phyloP scores from a whole-genome alignment of 352 stramenopile species.

The Elongisporangium undulatum region DNA sequence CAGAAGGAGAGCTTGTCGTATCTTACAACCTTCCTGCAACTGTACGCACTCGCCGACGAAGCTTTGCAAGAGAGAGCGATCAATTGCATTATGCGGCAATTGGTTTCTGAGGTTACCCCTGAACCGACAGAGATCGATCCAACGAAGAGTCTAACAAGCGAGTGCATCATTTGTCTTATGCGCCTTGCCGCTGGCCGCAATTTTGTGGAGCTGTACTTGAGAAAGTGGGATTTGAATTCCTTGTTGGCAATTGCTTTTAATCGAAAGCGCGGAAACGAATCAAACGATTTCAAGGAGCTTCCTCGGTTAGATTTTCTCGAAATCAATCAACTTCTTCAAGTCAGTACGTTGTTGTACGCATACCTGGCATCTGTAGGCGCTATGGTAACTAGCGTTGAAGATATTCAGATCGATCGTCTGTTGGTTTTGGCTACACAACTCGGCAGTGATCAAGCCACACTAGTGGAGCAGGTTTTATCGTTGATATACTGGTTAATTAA shows the following conservation, averaged over 20 bases:
- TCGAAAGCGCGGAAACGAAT: constrained; percentile 23
- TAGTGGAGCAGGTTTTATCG: constrained; percentile 23
- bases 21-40: constrained; percentile 59
- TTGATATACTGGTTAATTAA: constrained; percentile 27
- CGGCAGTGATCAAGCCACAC: constrained; percentile 4
- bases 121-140: background rate
- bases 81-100: constrained; percentile 44
- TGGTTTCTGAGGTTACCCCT: constrained; percentile 16
- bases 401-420: background rate
- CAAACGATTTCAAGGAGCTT: constrained; percentile 40
- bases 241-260: constrained; percentile 36
- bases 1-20: constrained; percentile 41
- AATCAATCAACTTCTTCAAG: constrained; percentile 31
- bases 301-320: constrained; percentile 17
- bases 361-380: background rate
- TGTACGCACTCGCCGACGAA: constrained; percentile 54
- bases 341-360: constrained; percentile 8
- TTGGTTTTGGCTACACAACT: background rate
- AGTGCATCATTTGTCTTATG: constrained; percentile 28
- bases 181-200: constrained; percentile 31
- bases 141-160: constrained; percentile 3
- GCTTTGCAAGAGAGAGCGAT: constrained; percentile 40
- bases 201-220: constrained; percentile 50
- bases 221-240: constrained; percentile 40
- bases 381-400: background rate